Evolutionary conservation across 495 filamentous ascomycete species (phyloP).

Genomic region (Aspergillus homomorphus): DNA sequence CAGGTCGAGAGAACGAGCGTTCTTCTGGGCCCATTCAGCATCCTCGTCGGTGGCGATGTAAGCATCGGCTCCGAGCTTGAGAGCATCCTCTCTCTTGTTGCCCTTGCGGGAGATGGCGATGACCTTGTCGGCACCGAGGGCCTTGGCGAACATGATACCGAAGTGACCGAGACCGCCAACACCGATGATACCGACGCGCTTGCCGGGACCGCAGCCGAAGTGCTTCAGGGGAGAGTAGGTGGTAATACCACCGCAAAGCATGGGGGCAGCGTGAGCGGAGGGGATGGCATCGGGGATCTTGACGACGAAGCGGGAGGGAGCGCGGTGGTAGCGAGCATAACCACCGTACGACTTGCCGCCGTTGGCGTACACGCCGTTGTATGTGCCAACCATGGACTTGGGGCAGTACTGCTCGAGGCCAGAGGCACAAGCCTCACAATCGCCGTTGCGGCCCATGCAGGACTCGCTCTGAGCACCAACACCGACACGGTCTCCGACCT

Average conservation of each 20-base stretch:
- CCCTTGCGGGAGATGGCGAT: slow-evolving; percentile 65
- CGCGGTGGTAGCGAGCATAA: slow-evolving; percentile 67
- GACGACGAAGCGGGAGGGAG: slow-evolving; percentile 66
- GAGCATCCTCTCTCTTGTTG: slow-evolving; percentile 62
- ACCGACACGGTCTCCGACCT: slow-evolving; percentile 77
- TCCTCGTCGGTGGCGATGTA: slow-evolving; percentile 79
- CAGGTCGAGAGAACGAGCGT: slow-evolving; percentile 61
- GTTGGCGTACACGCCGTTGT: slow-evolving; percentile 29
- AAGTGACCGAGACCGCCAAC: slow-evolving; percentile 72
- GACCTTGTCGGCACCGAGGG: slow-evolving; percentile 65
- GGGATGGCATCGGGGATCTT: slow-evolving; percentile 62
- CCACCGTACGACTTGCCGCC: slow-evolving; percentile 55
- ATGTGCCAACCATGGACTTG: slow-evolving; percentile 40
- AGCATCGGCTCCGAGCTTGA: slow-evolving; percentile 49
- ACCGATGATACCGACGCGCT: slow-evolving; percentile 71
- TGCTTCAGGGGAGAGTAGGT: slow-evolving; percentile 63
- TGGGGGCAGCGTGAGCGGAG: slow-evolving; percentile 59
- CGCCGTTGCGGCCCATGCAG: slow-evolving; percentile 50
- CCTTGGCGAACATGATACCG: slow-evolving; percentile 51
- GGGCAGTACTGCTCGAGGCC: slow-evolving; percentile 61
- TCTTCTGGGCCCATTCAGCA: slow-evolving; percentile 58
- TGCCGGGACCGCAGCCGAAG: slow-evolving; percentile 69
- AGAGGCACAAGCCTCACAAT: slow-evolving; percentile 60
- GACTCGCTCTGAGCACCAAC: slow-evolving; percentile 71
- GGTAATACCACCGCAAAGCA: slow-evolving; percentile 77